Base-by-base conservation (phyloP, 2,329 filamentous ascomycete genomes). In the Septoria linicola region DNA sequence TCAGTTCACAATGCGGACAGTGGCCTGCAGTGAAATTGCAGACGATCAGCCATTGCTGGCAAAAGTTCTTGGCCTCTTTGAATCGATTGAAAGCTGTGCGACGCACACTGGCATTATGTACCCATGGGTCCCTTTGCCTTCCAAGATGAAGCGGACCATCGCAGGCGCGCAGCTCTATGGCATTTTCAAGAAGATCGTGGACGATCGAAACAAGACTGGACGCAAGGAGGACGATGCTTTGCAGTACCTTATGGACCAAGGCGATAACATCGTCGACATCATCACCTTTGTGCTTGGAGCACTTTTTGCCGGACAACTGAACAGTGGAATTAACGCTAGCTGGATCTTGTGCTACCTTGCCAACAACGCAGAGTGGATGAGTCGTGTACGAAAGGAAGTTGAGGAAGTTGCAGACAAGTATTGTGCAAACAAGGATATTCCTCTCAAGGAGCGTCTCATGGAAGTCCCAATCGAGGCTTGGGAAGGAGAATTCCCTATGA, bases 261-360 rank as follows among this genome's bases (percentile, higher is more conserved):
- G 75, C 4, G 72, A 76, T n/a, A 66, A 63, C 13, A 70, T 76
- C 8, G 54, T 53, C 16, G 46, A 61, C 16, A 63, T 64, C 48
- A 35, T 60, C 13, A 56, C 76, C 68, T 80, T 81, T 63, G 70
- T 80, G 27, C 66, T 82, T n/a, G 73, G 74, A 10, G 68, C 77
- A 0, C 66, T 83, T 2, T 81, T 80, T 60, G 79, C 80, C 1
- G 80, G 79, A n/a, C 68, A 78, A 27, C 57, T 81, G n/a, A 83
- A 82, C 65, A 78, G 69, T 19, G 79, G 78, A 32, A 74, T 80
- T 62, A 81, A 80, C 56, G 75, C 76, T 1, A 74, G 75, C 1
- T 81, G 75, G 72, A 66, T 81, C 54, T 63, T 82, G 54, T 54
- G 74, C 63, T 73, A 78, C 70, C 69, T 84, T 46, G 63, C 77